These are phyloP conservation scores for Pseudocercospora musae DNA, from an alignment of 2,329 filamentous ascomycete species.

Conservation along the genomic window DNA sequence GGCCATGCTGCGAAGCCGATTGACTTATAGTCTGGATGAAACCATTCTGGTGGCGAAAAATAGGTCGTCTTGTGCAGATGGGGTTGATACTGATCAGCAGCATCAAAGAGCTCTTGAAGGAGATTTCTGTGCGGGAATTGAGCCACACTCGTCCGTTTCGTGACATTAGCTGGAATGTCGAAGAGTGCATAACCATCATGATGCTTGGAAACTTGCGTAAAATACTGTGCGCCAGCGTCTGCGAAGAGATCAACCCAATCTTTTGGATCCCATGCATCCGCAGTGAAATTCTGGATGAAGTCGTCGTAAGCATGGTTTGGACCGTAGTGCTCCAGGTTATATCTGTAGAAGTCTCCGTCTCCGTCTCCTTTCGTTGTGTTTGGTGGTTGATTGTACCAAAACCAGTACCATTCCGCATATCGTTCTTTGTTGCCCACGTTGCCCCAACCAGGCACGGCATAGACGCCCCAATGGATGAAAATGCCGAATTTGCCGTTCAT, in stretches of 20 bases:
- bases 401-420: constrained; percentile 46
- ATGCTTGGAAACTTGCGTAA: constrained; percentile 46
- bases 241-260: constrained; percentile 55
- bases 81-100: constrained; percentile 43
- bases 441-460: constrained; percentile 57
- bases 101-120: constrained; percentile 44
- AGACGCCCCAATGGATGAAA: constrained; percentile 59
- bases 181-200: constrained; percentile 49
- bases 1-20: constrained; percentile 42
- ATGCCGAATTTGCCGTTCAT: constrained; percentile 57
- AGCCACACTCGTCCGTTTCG: constrained; percentile 42
- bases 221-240: constrained; percentile 51
- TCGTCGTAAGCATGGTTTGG: constrained; percentile 54
- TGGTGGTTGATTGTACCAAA: constrained; percentile 45
- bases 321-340: constrained; percentile 51
- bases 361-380: constrained; percentile 25
- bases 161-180: constrained; percentile 41
- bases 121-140: constrained; percentile 43
- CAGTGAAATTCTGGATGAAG: constrained; percentile 54
- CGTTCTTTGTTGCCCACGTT: constrained; percentile 36
- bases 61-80: constrained; percentile 45
- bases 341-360: constrained; percentile 40
- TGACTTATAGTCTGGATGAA: constrained; percentile 42
- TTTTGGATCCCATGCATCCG: constrained; percentile 49
- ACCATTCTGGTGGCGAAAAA: constrained; percentile 48